Percentiles rank a stretch among this genome's conserved stretches.
These are phyloP conservation scores for Leccinum subrobustum DNA, from an alignment of 1,284 basidiomycete genomes.

Conservation along the genomic window DNA sequence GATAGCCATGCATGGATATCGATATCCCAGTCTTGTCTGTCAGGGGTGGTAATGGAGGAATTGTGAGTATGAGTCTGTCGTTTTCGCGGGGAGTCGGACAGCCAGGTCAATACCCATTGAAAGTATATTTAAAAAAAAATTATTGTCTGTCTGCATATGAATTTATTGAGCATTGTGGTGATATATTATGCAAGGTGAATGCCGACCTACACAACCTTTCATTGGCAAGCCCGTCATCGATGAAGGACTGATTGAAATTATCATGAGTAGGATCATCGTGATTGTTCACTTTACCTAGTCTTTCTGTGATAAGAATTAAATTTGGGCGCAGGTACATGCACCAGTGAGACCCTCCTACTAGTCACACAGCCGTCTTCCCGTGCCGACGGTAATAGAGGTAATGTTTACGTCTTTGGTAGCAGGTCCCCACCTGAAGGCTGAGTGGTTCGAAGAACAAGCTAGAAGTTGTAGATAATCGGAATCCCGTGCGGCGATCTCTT, in stretches of 20 bases:
- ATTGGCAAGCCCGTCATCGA: neutral
- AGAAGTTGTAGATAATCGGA: slow-evolving; percentile 21
- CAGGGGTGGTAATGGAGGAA: neutral
- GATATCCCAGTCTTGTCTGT: neutral
- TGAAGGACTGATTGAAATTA: neutral
- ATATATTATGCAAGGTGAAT: neutral
- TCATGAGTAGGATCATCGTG: slow-evolving; percentile 2
- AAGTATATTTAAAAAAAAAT: neutral
- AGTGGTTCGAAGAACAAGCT: slow-evolving; percentile 29
- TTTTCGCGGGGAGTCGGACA: neutral
- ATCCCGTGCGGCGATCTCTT: slow-evolving; percentile 28
- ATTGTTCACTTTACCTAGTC: slow-evolving; percentile 27
- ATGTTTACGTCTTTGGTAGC: slow-evolving; percentile 24
- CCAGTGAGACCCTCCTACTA: slow-evolving; percentile 6
- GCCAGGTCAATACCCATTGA: neutral
- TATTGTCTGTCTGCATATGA: neutral
- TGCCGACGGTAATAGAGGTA: slow-evolving; percentile 18
- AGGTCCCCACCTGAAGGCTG: slow-evolving; percentile 22
- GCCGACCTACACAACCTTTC: neutral
- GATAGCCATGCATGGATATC: neutral
- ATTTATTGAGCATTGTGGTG: neutral
- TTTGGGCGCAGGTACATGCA: slow-evolving; percentile 28
- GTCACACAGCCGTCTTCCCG: neutral
- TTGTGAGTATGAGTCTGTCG: neutral
- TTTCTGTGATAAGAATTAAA: slow-evolving; percentile 18